Evolutionary conservation across 1,139 yeast species (phyloP).

Genomic region (Suhomyces chickasaworum): DNA sequence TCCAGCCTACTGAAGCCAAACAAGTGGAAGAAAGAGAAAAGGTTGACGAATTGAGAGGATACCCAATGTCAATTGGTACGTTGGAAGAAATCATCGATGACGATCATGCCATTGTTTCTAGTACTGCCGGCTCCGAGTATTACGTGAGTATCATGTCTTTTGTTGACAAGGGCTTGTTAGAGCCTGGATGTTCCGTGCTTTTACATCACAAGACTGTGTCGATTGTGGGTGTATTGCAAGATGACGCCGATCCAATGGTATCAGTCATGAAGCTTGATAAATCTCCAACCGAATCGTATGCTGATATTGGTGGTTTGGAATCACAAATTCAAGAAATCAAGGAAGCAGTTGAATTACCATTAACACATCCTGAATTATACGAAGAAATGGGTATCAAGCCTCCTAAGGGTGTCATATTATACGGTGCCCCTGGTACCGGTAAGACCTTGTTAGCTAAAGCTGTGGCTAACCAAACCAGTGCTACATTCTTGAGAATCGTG

Average conservation of each 20-base stretch:
- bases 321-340: slow-evolving; percentile 96
- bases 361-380: slow-evolving; percentile 95
- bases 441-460: slow-evolving; percentile 96
- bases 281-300: slow-evolving; percentile 95
- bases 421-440: slow-evolving; percentile 99
- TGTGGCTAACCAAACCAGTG: slow-evolving; percentile 96
- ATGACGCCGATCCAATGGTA: slow-evolving; percentile 97
- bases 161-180: slow-evolving; percentile 93
- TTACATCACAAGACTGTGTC: slow-evolving; percentile 95
- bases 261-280: slow-evolving; percentile 97
- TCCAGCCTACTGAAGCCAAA: slow-evolving; percentile 95
- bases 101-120: slow-evolving; percentile 97
- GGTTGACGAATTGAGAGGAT: slow-evolving; percentile 93
- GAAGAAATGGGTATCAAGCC: slow-evolving; percentile 99
- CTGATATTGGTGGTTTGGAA: slow-evolving; percentile 97
- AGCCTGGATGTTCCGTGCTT: slow-evolving; percentile 97
- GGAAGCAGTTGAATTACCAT: slow-evolving; percentile 96
- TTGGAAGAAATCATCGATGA: slow-evolving; percentile 96
- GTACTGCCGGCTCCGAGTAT: slow-evolving; percentile 95
- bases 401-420: slow-evolving; percentile 96
- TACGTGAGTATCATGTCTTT: slow-evolving; percentile 95
- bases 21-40: slow-evolving; percentile 95
- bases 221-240: slow-evolving; percentile 92
- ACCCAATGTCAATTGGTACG: slow-evolving; percentile 96
- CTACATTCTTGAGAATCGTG: slow-evolving; percentile 92